phyloP scores from a whole-genome alignment of 2,329 filamentous ascomycete genomes.

The Aspergillus candidus region DNA sequence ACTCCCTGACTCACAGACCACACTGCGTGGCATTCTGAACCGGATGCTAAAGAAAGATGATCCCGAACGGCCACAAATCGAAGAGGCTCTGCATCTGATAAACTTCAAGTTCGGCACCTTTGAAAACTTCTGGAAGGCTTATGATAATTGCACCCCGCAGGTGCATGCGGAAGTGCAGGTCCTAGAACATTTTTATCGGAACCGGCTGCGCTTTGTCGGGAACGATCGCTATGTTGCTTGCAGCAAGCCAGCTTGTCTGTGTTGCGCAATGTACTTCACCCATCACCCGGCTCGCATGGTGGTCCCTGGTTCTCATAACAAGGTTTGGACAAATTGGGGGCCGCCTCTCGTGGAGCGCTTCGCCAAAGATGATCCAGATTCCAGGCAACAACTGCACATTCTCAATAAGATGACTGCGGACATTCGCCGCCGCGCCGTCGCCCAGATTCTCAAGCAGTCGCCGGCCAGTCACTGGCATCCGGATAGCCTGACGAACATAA shows the following conservation, averaged over 20 bases:
- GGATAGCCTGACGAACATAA: slow-evolving; percentile 21
- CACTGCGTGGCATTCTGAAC: slow-evolving; percentile 17
- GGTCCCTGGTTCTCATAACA: slow-evolving; percentile 21
- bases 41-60: slow-evolving; percentile 20
- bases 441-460: slow-evolving; percentile 17
- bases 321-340: slow-evolving; percentile 25
- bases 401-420: slow-evolving; percentile 22
- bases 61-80: slow-evolving; percentile 8
- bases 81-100: slow-evolving; percentile 21
- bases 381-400: slow-evolving; percentile 13
- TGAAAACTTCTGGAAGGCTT: slow-evolving; percentile 13
- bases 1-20: slow-evolving; percentile 14
- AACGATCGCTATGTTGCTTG: slow-evolving; percentile 45
- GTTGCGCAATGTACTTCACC: slow-evolving; percentile 35
- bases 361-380: slow-evolving; percentile 8
- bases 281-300: slow-evolving; percentile 24
- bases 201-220: slow-evolving; percentile 29
- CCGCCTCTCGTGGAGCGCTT: slow-evolving; percentile 16
- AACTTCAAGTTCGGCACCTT: slow-evolving; percentile 25
- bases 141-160: slow-evolving; percentile 5
- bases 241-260: slow-evolving; percentile 50
- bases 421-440: slow-evolving; percentile 18
- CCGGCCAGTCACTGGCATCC: slow-evolving; percentile 16
- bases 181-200: slow-evolving; percentile 42
- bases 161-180: slow-evolving; percentile 46